Base-by-base conservation (phyloP, 768 basidiomycete genomes). In the Lactifluus subvellereus region DNA sequence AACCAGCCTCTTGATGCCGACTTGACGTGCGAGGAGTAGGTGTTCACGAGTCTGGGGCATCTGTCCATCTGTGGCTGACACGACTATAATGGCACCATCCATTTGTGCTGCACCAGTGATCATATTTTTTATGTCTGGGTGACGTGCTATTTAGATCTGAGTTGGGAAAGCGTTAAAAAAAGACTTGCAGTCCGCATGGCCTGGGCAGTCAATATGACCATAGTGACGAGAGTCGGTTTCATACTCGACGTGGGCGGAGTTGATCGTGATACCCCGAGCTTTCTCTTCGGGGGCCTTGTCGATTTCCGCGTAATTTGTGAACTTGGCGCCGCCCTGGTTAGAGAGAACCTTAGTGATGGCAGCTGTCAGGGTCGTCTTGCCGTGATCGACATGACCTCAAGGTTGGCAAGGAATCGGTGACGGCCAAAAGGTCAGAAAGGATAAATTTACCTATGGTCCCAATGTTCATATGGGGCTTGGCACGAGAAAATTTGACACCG, bases 41-140 rank as follows among this genome's bases (percentile, higher is more conserved):
- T 99, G 97, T 80, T 99, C 97, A 70, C 95, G 88, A 54, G 97
- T 99, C 76, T 98, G 96, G 59, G 96, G 97, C 97, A 99, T 99
- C 77, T 98, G 95, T 69, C 97, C 97, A 73, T 99, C 97, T 11
- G 93, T 96, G 35, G 97, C 97, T 54, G 97, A 97, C 35, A 99
- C 97, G 68, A 98, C 91, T 70, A 94, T 93, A 70, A 94, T 94
- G 68, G 89, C 90, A 67, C 91, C 91, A 69, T 98, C 95, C 88
- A 98, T 96, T 73, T 97, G 95, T 38, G 96, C 94, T 59, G 95
- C 95, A 74, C 95, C 95, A 53, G 96, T 98, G 71, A 98, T 98
- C 94, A 97, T 97, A 82, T 97, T 97, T 76, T 96, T 92, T 72
- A 94, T 93, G 76, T 93, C 91, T 92, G 66, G 14, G 30, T 54